phyloP scores from a whole-genome alignment of 148 eudicot species.

The Chenopodium quinoa region DNA sequence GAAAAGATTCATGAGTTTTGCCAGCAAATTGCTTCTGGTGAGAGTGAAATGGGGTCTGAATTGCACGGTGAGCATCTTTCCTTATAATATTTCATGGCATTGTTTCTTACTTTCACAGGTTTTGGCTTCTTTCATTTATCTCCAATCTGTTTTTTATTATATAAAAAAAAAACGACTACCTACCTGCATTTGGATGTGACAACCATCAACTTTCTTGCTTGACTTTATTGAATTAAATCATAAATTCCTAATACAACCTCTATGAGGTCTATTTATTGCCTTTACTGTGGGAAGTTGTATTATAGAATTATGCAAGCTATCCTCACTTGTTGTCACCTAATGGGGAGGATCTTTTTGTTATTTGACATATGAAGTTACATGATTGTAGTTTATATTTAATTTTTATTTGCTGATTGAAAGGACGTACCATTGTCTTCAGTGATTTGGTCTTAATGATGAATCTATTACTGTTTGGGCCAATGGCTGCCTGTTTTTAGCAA shows the following conservation, averaged over 20 bases:
- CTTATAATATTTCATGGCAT: background rate
- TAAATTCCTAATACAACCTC: background rate
- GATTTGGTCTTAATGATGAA: background rate
- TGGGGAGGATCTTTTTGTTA: background rate
- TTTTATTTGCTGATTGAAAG: constrained; percentile 6
- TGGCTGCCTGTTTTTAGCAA: background rate
- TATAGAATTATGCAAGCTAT: background rate
- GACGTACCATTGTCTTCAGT: background rate
- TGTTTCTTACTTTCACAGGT: background rate
- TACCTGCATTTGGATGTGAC: constrained; percentile 1
- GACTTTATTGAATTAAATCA: background rate
- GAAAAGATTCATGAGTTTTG: constrained; percentile 64
- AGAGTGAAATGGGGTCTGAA: constrained; percentile 34
- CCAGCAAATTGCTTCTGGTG: constrained; percentile 34
- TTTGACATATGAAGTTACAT: background rate
- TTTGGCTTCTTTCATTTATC: background rate
- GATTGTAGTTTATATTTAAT: background rate
- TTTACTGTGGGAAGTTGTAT: background rate
- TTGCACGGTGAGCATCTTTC: constrained; percentile 54
- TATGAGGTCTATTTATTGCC: background rate
- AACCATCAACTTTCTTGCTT: constrained; percentile 1
- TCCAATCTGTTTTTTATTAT: background rate
- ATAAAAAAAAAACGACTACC: background rate
- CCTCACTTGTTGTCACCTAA: background rate
- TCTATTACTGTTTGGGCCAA: background rate